phyloP scores from a whole-genome alignment of 2,329 filamentous ascomycete genomes.

The Gliomastix tumulicola region DNA sequence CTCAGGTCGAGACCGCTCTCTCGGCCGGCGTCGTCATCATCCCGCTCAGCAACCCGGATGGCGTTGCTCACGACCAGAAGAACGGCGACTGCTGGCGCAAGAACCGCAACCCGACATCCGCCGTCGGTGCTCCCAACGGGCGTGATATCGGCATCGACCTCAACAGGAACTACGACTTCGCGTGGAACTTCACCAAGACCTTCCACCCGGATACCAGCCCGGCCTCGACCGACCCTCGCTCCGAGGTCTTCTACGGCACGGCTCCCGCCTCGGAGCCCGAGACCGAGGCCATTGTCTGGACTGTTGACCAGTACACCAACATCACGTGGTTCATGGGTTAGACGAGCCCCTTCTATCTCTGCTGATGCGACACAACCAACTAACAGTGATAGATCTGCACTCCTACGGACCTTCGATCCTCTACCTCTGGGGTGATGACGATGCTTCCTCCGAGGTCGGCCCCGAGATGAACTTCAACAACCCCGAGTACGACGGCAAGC shows the following conservation, averaged over 20 bases:
- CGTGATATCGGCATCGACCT: slow-evolving; percentile 37
- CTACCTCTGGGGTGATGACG: slow-evolving; percentile 51
- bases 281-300: slow-evolving; percentile 44
- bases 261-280: slow-evolving; percentile 48
- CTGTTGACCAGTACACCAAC: slow-evolving; percentile 39
- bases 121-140: slow-evolving; percentile 10
- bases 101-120: slow-evolving; percentile 40
- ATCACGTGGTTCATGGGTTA: slow-evolving; percentile 51
- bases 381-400: slow-evolving; percentile 53
- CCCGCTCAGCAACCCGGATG: slow-evolving; percentile 47
- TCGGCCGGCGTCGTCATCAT: slow-evolving; percentile 45
- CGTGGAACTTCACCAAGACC: slow-evolving; percentile 43
- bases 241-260: slow-evolving; percentile 43
- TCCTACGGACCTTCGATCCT: slow-evolving; percentile 43
- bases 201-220: slow-evolving; percentile 28
- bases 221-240: slow-evolving; percentile 26
- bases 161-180: slow-evolving; percentile 51
- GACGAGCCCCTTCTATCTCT: too few species aligned
- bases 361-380: too few species aligned
- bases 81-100: slow-evolving; percentile 47
- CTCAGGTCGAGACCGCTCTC: slow-evolving; percentile 43
- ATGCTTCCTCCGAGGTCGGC: slow-evolving; percentile 37
- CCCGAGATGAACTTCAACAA: slow-evolving; percentile 45
- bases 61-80: slow-evolving; percentile 42
- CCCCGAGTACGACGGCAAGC: slow-evolving; percentile 39